Conservation (phyloP, 441 rosid species). For the Syzygium syzygioides region DNA sequence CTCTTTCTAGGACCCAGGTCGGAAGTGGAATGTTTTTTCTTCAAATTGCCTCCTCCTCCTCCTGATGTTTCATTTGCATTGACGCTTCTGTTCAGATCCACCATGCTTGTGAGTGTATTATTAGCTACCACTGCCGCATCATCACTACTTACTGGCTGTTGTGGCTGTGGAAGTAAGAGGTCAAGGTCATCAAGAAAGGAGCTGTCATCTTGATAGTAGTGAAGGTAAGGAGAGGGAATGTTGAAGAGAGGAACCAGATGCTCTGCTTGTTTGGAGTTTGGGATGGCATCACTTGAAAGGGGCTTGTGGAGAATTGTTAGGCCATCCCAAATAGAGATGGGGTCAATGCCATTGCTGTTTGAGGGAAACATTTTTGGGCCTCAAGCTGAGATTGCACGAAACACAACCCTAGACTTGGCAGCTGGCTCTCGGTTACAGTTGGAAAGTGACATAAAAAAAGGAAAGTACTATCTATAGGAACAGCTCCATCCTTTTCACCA, state of each 20-base stretch:
- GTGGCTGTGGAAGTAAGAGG: conserved; percentile 20
- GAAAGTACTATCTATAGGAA: neutral
- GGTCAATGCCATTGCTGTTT: conserved; percentile 28
- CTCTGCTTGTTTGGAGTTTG: conserved; percentile 22
- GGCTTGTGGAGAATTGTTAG: conserved; percentile 29
- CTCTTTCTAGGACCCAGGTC: conserved; percentile 26
- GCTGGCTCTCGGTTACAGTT: neutral
- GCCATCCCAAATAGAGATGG: neutral
- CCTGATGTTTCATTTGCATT: neutral
- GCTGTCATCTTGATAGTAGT: conserved; percentile 17
- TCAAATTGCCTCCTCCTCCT: neutral
- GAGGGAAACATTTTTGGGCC: conserved; percentile 32
- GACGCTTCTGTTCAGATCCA: conserved; percentile 23
- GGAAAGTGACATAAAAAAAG: neutral
- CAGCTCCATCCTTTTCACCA: neutral
- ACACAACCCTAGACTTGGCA: neutral
- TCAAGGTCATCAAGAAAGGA: neutral
- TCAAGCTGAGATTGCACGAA: conserved; percentile 1
- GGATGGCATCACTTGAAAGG: conserved; percentile 31
- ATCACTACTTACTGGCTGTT: neutral
- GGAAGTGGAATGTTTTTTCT: neutral
- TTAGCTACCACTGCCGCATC: conserved; percentile 16
- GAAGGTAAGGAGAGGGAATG: conserved; percentile 32
- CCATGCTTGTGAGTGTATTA: conserved; percentile 22
- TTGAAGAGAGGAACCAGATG: conserved; percentile 23